phyloP scores from a whole-genome alignment of 2,329 filamentous ascomycete species.

The Alternaria sp. region DNA sequence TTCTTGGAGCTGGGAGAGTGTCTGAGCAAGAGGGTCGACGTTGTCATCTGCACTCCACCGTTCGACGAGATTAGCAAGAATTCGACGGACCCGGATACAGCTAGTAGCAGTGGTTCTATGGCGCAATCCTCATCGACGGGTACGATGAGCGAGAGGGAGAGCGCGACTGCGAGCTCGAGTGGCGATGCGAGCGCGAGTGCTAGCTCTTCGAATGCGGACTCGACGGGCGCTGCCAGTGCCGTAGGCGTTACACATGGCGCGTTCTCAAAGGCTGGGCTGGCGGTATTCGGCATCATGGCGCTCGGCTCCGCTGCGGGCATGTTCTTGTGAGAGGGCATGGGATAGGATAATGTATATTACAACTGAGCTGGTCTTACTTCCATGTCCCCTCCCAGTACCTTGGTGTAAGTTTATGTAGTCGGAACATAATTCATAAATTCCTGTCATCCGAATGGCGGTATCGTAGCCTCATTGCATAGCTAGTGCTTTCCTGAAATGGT shows the following conservation, averaged over 20 bases:
- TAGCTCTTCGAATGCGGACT: not conserved
- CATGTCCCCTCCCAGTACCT: not conserved
- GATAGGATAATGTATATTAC: not conserved
- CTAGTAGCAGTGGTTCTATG: slow-evolving; percentile 1
- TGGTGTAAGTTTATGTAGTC: not conserved
- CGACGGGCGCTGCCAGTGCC: slow-evolving; percentile 4
- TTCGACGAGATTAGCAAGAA: slow-evolving; percentile 6
- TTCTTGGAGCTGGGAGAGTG: slow-evolving; percentile 29
- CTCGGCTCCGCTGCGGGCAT: slow-evolving; percentile 13
- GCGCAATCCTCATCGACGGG: not conserved
- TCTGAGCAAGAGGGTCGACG: slow-evolving; percentile 21
- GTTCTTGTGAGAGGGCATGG: slow-evolving; percentile 3
- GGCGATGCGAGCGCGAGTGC: not conserved
- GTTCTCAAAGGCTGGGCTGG: slow-evolving; percentile 9
- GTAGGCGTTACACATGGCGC: not conserved
- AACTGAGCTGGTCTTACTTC: not conserved
- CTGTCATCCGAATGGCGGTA: not conserved
- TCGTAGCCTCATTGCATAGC: not conserved
- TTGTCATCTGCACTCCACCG: slow-evolving; percentile 20
- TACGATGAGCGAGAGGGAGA: not conserved
- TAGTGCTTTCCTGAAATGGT: not conserved
- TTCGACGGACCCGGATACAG: not conserved
- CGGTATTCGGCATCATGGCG: slow-evolving; percentile 13
- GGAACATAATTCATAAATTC: too few relatives aligned
- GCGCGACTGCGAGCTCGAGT: slow-evolving; percentile 2